phyloP scores from a whole-genome alignment of 169 alveolate species.

The Plasmodium malariae region DNA sequence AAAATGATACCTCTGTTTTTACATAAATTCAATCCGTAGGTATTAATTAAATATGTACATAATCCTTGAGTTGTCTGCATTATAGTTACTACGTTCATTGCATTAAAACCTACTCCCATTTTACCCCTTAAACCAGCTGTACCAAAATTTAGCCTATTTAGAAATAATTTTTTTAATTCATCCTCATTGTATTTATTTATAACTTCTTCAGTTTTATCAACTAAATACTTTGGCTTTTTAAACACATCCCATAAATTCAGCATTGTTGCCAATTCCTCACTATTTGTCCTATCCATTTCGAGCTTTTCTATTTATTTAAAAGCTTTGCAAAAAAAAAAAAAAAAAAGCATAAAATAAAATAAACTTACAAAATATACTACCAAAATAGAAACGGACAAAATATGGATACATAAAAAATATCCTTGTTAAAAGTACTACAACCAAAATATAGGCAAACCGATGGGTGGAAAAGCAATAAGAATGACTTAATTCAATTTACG shows the following conservation, averaged over 20 bases:
- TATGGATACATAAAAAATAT: too few species aligned
- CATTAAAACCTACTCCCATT: slow-evolving; percentile 88
- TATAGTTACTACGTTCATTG: slow-evolving; percentile 88
- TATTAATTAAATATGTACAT: slow-evolving; percentile 81
- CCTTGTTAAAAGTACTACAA: too few species aligned
- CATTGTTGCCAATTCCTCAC: slow-evolving; percentile 3
- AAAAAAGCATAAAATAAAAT: neutral
- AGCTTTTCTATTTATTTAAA: neutral
- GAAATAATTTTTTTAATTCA: slow-evolving; percentile 27
- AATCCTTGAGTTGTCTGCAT: slow-evolving; percentile 90
- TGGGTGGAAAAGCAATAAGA: too few species aligned
- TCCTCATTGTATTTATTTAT: slow-evolving; percentile 36
- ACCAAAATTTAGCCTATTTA: slow-evolving; percentile 78
- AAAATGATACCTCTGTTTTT: slow-evolving; percentile 86
- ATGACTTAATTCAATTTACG: too few species aligned
- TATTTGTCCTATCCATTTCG: slow-evolving; percentile 13
- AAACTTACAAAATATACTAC: neutral
- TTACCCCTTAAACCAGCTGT: slow-evolving; percentile 89
- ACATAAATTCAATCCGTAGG: slow-evolving; percentile 80
- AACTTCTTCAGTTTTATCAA: slow-evolving; percentile 47
- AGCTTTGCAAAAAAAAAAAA: neutral
- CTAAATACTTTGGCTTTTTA: slow-evolving; percentile 52
- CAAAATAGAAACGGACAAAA: too few species aligned
- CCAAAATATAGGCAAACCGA: too few species aligned
- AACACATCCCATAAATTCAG: slow-evolving; percentile 49